Base-by-base conservation (phyloP, 129 eudicot species). In the Flaveria trinervia region DNA sequence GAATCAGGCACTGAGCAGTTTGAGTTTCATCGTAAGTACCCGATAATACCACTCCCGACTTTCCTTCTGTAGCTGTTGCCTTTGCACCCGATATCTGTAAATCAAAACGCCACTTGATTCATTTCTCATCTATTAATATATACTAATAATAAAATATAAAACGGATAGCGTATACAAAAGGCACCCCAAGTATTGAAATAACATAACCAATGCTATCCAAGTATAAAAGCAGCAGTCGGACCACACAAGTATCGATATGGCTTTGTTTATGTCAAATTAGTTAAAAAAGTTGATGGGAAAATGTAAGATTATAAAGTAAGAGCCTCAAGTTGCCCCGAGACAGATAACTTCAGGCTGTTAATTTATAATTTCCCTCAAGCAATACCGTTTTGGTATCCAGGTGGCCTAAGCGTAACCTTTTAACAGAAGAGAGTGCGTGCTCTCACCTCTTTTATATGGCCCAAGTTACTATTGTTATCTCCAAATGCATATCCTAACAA, bases 71-170 rank as follows among this genome's bases (percentile, higher is more conserved):
- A 52, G 84, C 57, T 6, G 71, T 73, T 50, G 85, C 89, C 45
- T 87, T 72, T 59, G 92, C 88, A 77, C 92, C 89, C 5, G 92
- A 84, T 44, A 84, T 76, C 92, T 87, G 85, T 5, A 65, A 67
- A 8, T 39, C 71, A 59, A 69, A 66, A 30, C 50, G 65, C 46
- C 60, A 23, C 33, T 52, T 25, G 46, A 55, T 65, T 30, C 51
- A 43, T 70, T 51, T 69, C 30, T 14, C 61, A 70, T 13, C 7
- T 65, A 1, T 11, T 7, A 65, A 1, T 2, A 30, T 62, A 26
- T 10, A 23, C 44, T 20, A 68, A 5, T 18, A 4, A 46, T 36
- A 54, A 56, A 0, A 41, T 17, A 5, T 41, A 4, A 11, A 56
- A 48, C 26, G n/a, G 55, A 16, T 30, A 26, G 16, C 22, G 18